These are phyloP conservation scores for Taxillus chinensis DNA, from an alignment of 164 flowering plant genomes.

Conservation along the genomic window DNA sequence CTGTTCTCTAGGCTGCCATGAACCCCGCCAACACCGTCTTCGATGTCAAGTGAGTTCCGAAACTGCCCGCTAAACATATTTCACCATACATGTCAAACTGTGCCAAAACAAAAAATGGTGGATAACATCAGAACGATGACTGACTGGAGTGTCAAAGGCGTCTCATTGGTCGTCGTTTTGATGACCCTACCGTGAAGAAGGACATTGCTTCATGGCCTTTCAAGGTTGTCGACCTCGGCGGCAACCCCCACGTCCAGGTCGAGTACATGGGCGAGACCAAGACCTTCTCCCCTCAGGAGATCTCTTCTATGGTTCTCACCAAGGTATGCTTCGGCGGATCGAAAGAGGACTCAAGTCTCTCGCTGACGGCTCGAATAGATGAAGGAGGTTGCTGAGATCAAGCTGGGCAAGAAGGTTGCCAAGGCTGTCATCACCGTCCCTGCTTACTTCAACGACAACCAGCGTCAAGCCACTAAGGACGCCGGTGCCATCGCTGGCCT, in stretches of 20 bases:
- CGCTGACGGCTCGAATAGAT: too few species aligned
- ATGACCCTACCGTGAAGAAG: slow-evolving; percentile 34
- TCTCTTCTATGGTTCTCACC: slow-evolving; percentile 33
- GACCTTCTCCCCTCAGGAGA: slow-evolving; percentile 32
- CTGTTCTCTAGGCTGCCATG: too few species aligned
- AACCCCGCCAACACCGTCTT: slow-evolving; percentile 46
- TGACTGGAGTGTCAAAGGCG: too few species aligned
- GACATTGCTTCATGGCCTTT: slow-evolving; percentile 56
- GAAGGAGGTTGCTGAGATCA: slow-evolving; percentile 36
- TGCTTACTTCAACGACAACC: slow-evolving; percentile 37
- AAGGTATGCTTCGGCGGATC: too few species aligned
- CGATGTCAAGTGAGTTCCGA: slow-evolving; percentile 53
- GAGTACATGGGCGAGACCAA: slow-evolving; percentile 41
- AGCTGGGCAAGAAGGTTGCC: slow-evolving; percentile 18
- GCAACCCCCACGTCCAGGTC: slow-evolving; percentile 48
- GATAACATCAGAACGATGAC: too few species aligned
- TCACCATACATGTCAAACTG: too few species aligned
- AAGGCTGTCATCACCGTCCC: slow-evolving; percentile 40
- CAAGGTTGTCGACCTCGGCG: slow-evolving; percentile 38
- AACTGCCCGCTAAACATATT: too few species aligned
- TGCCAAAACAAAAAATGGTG: too few species aligned
- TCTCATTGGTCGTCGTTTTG: slow-evolving; percentile 42
- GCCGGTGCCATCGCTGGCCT: slow-evolving; percentile 35
- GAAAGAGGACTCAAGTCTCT: too few species aligned
- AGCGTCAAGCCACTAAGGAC: slow-evolving; percentile 36